phyloP scores from a whole-genome alignment of 2,329 filamentous ascomycete genomes.

The Leptographium flavum region DNA sequence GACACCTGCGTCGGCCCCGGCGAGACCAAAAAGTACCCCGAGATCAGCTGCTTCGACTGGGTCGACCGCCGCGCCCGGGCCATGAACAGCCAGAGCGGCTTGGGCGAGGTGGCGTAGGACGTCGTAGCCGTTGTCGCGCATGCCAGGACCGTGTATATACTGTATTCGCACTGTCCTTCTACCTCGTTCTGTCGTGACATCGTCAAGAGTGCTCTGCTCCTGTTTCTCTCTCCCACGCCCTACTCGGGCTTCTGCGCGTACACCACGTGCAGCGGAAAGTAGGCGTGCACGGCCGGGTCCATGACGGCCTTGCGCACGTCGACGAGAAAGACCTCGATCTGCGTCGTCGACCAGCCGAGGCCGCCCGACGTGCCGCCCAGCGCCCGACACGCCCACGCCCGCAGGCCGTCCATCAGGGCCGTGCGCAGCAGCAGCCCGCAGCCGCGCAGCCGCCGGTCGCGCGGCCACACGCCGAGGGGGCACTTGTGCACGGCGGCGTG shows the following conservation, averaged over 20 bases:
- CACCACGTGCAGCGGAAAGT: conserved; percentile 18
- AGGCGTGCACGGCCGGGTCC: conserved; percentile 16
- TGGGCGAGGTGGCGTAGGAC: not conserved
- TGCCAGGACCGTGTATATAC: not conserved
- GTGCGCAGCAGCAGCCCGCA: conserved; percentile 32
- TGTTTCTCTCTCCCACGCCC: no score
- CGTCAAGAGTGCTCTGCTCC: not conserved
- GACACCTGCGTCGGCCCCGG: conserved; percentile 5
- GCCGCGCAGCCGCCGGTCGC: conserved; percentile 24
- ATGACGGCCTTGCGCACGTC: conserved; percentile 20
- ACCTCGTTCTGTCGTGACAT: not conserved
- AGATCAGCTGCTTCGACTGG: conserved; percentile 8
- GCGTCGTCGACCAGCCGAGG: conserved; percentile 19
- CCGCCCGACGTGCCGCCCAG: conserved; percentile 14
- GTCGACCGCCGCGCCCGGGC: conserved; percentile 2
- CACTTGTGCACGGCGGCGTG: conserved; percentile 23
- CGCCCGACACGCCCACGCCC: conserved; percentile 16
- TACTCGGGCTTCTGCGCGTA: conserved; percentile 18
- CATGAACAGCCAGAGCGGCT: not conserved
- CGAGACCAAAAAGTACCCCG: conserved; percentile 6
- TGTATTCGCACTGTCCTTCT: not conserved
- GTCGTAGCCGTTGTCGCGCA: no score
- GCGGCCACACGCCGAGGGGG: conserved; percentile 34
- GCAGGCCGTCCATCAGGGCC: conserved; percentile 21
- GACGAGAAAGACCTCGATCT: conserved; percentile 23